Base-by-base conservation (phyloP, 164 flowering plant genomes). In the Magnolia sinica region DNA sequence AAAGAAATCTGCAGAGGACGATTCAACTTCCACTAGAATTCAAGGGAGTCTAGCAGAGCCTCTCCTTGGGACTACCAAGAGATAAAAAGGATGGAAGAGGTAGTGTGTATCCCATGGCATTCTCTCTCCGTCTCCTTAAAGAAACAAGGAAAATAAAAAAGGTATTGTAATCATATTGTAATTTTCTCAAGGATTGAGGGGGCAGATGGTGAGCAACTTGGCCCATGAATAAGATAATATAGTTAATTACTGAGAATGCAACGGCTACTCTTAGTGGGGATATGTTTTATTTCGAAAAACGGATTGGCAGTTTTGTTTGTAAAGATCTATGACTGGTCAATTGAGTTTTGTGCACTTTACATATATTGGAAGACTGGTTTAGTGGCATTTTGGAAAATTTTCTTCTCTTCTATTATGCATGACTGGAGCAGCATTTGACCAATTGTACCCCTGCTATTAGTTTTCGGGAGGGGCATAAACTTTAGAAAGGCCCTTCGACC, bases 1-100 rank as follows among this genome's bases (percentile, higher is more conserved):
- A 20, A 78, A 73, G 76, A 78, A 72, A 59, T 73, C 64, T 22
- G n/a, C 72, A 1, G 79, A 80, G 52, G 79, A 77, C 24, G 76
- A 73, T 72, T 20, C 76, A 16, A 66, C n/a, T 29, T 55, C 72
- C 20, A 24, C 69, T 59, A 77, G 52, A 67, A 20, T 8, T 63
- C 52, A 74, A 50, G 79, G 64, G 61, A 73, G 70, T 68, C 75
- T 55, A 11, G 74, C 50, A n/a, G 82, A 77, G 16, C 72, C 71
- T 51, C 78, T 74, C 52, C 64, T 61, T 49, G 80, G 74, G 64
- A 71, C 52, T 16, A 9, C 68, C 45, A 82, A 50, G 70, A 61
- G 79, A 50, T 64, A 51, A 68, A 20, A 11, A 52, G 22, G 13
- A 59, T 11, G 14, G 37, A 73, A 59, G 49, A 37, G 18, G 71